Conservation (phyloP, 2,329 filamentous ascomycete species). For the Botryotinia calthae region DNA sequence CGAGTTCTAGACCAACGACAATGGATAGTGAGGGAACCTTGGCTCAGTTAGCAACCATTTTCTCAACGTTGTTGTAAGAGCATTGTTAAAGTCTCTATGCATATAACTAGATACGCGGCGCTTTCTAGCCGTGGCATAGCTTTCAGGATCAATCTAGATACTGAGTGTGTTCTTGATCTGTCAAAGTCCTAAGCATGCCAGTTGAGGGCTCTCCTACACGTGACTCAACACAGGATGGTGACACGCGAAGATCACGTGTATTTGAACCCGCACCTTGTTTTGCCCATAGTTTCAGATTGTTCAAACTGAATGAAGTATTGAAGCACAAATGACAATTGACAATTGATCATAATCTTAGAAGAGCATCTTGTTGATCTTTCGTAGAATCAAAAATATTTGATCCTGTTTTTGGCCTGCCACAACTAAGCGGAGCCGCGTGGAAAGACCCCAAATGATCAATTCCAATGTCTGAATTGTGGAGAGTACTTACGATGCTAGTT, state of each 20-base stretch:
- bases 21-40: conserved; percentile 61
- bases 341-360: not conserved
- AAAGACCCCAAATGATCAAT: not conserved
- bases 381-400: not conserved
- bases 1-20: conserved; percentile 65
- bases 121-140: not conserved
- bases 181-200: not conserved
- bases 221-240: not conserved
- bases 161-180: not conserved
- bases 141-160: not conserved
- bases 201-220: not conserved
- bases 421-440: not conserved
- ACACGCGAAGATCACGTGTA: not conserved
- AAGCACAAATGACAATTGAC: not conserved
- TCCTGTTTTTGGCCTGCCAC: not conserved
- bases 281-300: not conserved
- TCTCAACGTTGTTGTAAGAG: not conserved
- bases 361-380: not conserved
- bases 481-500: conserved; percentile 50
- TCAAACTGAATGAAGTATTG: not conserved
- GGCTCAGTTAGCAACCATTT: not conserved
- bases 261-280: too few relatives aligned
- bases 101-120: not conserved
- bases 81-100: not conserved
- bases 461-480: not conserved